Evolutionary conservation across 305 asterid genomes (phyloP), one percentile per base, ranked within the genome.

Genomic region (Solanum hybrid): DNA sequence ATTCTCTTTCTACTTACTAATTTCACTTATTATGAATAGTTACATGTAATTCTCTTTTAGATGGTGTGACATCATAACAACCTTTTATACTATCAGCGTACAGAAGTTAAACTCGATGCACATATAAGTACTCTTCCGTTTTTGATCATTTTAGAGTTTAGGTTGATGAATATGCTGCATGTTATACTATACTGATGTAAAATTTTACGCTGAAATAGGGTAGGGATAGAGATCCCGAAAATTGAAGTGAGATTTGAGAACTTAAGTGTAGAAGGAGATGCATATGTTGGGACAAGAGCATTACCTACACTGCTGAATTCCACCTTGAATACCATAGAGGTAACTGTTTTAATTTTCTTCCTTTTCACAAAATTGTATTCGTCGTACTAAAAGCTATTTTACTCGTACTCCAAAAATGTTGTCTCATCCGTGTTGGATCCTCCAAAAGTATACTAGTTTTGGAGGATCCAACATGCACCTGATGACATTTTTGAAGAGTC

Each of bases 221-320:
- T 97, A 6, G 98, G 97, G n/a, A 92, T 97, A 82, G 98, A 97
- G 87, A 94, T 96, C 37, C 98, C 98, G 14, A 94, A 91, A 90
- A 92, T 97, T 88, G 99, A 97, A 90, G 97, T 96, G 89, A 94
- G 98, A 89, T 97, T 90, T 73, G 91, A 96, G 94, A 92, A 95
- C 90, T 61, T 97, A 61, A 91, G 93, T 31, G 89, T 97, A 31
- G 96, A 96, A 89, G 99, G 98, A 90, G 97, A 96, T 92, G 97
- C 98, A 38, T 94, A 92, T 91, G 93, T 93, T 31, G 99, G 98
- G 51, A 90, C 91, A 31, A 94, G 99, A 91, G 99, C 99, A 61
- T 95, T 97, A 85, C 98, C 98, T 12, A 97, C 99, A 87, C 93
- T 97, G 81, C 89, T 94, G 88, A 96, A 97, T 89, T 95, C 98